phyloP scores from a whole-genome alignment of 257 asterid genomes.

The Catharanthus roseus region DNA sequence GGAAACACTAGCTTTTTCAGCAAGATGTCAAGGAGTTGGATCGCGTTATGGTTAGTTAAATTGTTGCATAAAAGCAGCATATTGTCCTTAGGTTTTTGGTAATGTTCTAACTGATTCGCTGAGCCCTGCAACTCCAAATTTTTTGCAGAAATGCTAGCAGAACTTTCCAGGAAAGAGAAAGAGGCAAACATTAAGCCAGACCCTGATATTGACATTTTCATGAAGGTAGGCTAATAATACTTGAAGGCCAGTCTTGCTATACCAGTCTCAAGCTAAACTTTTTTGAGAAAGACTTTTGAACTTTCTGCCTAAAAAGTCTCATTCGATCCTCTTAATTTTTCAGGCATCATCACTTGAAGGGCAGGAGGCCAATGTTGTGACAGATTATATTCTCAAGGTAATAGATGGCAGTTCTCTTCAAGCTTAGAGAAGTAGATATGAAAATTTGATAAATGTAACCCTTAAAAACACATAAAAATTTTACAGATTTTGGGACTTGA shows the following conservation, averaged over 20 bases:
- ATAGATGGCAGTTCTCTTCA: background rate
- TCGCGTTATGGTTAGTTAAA: slow-evolving; percentile 41
- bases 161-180: slow-evolving; percentile 57
- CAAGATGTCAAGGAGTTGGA: slow-evolving; percentile 72
- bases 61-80: background rate
- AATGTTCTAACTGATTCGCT: background rate
- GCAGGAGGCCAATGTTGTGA: slow-evolving; percentile 66
- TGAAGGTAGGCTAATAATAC: slow-evolving; percentile 42
- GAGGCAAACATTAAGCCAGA: slow-evolving; percentile 61
- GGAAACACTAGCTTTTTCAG: slow-evolving; percentile 64
- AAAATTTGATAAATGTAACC: background rate
- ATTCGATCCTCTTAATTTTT: background rate
- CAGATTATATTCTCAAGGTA: slow-evolving; percentile 34
- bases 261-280: background rate
- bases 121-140: background rate
- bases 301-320: background rate
- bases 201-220: slow-evolving; percentile 53
- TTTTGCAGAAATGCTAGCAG: slow-evolving; percentile 52
- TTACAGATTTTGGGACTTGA: slow-evolving; percentile 28
- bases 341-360: slow-evolving; percentile 85
- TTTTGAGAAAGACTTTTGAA: background rate
- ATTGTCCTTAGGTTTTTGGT: background rate
- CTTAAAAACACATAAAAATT: background rate
- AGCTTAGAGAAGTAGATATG: background rate
- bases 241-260: background rate